Percentiles rank a stretch among this genome's conserved stretches.
phyloP scores from a whole-genome alignment of 345 rosid species.

The Aethionema arabicum region DNA sequence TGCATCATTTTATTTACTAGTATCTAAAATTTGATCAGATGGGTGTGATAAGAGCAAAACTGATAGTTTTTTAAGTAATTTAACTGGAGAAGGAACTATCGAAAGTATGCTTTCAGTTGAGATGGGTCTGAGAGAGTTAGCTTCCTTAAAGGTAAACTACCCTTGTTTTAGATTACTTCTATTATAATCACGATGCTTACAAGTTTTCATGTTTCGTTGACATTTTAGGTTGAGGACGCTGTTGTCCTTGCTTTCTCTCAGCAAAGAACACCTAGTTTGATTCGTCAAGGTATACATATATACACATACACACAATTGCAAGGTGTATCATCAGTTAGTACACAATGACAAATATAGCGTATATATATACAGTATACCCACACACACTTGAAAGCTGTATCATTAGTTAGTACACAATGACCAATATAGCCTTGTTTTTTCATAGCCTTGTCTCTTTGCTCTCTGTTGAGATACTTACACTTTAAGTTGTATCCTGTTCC shows the following conservation, averaged over 20 bases:
- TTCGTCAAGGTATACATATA: constrained; percentile 49
- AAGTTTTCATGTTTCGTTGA: neutral
- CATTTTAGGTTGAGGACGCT: constrained; percentile 81
- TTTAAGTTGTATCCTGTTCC: neutral
- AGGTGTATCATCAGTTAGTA: constrained; percentile 7
- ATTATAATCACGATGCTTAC: neutral
- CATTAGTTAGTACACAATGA: neutral
- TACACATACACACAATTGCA: constrained; percentile 6
- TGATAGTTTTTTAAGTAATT: constrained; percentile 62
- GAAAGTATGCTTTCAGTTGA: constrained; percentile 98
- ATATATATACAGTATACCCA: constrained; percentile 39
- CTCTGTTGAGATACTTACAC: constrained; percentile 9
- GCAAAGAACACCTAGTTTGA: constrained; percentile 55
- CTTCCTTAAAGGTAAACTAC: constrained; percentile 73
- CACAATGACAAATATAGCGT: constrained; percentile 4
- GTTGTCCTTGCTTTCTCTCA: constrained; percentile 67
- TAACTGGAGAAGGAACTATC: constrained; percentile 96
- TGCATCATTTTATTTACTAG: constrained; percentile 8
- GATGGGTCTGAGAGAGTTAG: constrained; percentile 93
- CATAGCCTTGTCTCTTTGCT: neutral
- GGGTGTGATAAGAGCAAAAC: constrained; percentile 55
- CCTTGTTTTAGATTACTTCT: constrained; percentile 5
- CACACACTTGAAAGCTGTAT: constrained; percentile 1
- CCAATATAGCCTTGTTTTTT: neutral
- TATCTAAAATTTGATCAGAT: constrained; percentile 39